These are phyloP conservation scores for Pyrenophora teres DNA, from an alignment of 2,329 filamentous ascomycete genomes.

Conservation along the genomic window DNA sequence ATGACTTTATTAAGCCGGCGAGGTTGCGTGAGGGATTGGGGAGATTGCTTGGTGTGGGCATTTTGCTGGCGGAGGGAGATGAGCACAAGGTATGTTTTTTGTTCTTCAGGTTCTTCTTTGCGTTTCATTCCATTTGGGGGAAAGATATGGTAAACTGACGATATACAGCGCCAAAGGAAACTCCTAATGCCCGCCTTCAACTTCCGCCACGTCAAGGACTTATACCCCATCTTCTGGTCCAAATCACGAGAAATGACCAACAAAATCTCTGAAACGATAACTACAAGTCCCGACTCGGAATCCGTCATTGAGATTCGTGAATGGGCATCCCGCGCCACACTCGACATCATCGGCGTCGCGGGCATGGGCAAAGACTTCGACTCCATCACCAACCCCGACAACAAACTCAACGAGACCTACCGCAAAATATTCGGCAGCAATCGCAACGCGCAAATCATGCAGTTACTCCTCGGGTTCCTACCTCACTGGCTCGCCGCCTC, in stretches of 20 bases:
- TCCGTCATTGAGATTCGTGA: slow-evolving; percentile 51
- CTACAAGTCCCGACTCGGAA: slow-evolving; percentile 29
- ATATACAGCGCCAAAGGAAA: slow-evolving; percentile 50
- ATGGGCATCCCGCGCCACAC: slow-evolving; percentile 58
- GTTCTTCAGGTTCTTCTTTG: background rate
- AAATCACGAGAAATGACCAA: slow-evolving; percentile 52
- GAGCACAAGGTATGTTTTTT: slow-evolving; percentile 69
- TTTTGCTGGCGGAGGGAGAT: slow-evolving; percentile 85
- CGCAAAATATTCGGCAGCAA: slow-evolving; percentile 56
- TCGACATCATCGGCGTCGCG: slow-evolving; percentile 63
- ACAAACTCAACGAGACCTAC: slow-evolving; percentile 60
- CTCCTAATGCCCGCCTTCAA: slow-evolving; percentile 56
- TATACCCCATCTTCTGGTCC: slow-evolving; percentile 56
- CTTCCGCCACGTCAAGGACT: slow-evolving; percentile 57
- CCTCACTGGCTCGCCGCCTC: slow-evolving; percentile 64
- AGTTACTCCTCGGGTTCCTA: slow-evolving; percentile 65
- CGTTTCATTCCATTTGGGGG: background rate
- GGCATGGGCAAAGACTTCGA: slow-evolving; percentile 63
- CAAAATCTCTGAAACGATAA: slow-evolving; percentile 39
- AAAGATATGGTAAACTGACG: slow-evolving; percentile 2
- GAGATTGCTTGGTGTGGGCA: slow-evolving; percentile 69
- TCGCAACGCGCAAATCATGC: slow-evolving; percentile 59
- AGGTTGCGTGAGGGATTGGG: slow-evolving; percentile 60
- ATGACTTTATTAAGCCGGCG: slow-evolving; percentile 56
- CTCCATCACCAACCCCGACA: slow-evolving; percentile 56